Evolutionary conservation across 805 yeast genomes (phyloP), one percentile per base, ranked within the genome.

Genomic region (Zygotorulaspora danielsina): DNA sequence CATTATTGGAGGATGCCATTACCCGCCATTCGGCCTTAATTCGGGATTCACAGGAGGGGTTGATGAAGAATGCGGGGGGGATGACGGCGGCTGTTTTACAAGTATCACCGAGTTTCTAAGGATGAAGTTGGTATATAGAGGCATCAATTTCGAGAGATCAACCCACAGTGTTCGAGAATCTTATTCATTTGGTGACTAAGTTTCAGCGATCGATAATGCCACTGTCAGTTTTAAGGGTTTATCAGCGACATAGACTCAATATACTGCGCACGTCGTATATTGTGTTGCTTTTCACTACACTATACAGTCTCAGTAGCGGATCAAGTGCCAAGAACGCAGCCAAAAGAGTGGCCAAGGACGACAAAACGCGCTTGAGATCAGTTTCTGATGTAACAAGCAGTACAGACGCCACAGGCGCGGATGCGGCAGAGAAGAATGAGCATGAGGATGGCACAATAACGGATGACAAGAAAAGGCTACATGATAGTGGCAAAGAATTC

Each of bases 221-320:
- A 13, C 26, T 30, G 20, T 10, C 20, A 1, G 36, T 55, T 19
- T 28, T 48, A 10, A 22, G 29, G 5, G 50, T 55, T 30, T 60
- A 60, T 31, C 45, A 44, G 29, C 53, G 44, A 21, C 57, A 60
- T 34, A 50, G 65, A 31, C 46, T 50, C 8, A 49, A 47, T 27
- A 54, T 60, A 4, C 42, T 60, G 18, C 47, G 57, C 34, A 42
- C 53, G 2, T 59, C 65, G 2, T 60, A 59, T 41, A 39, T 63
- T 10, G 27, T 57, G 27, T 39, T 55, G 19, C 38, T 62, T 7
- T 44, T 55, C 26, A 39, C 53, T 1, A 57, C 62, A 22, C 38
- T 57, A 16, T 29, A 39, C 26, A 49, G 50, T 16, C 32, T 41
- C 12, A 45, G 49, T 15, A 41, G 51, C 13, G 44, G 49, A 4